Evolutionary conservation across 768 basidiomycete genomes (phyloP), one percentile per base, ranked within the genome.

Genomic region (Suillus ampliporus): DNA sequence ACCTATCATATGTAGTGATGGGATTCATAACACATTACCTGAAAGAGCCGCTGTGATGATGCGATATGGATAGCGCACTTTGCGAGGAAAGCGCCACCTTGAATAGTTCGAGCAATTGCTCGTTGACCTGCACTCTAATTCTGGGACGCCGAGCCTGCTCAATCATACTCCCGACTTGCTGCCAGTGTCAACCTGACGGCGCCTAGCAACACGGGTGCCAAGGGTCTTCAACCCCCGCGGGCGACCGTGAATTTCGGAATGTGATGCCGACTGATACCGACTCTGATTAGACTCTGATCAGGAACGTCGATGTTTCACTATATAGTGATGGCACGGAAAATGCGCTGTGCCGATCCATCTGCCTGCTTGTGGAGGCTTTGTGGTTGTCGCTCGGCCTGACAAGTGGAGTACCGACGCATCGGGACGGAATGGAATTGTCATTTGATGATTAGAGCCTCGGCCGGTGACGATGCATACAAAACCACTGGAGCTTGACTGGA

Each of bases 1-100:
- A 35, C 31, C 38, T 51, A 38, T 57, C 38, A 51, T 21, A n/a
- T n/a, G n/a, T n/a, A 41, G 8, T 35, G 48, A 54, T 34, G 48
- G 23, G 23, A 73, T 62, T 58, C 34, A 43, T 35, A 52, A 50
- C 34, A 66, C 60, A 9, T 46, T 67, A 75, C 74, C 70, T 75
- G 72, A 54, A 54, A 58, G 44, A 76, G 74, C 57, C 75, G 67
- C 14, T 59, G 37, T 10, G 57, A 64, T 58, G 58, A 44, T 52
- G 59, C 41, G 34, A 67, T n/a, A 61, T 34, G 19, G 61, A 60
- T n/a, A 62, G 19, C 50, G 54, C 31, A 28, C 57, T 50, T 60
- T 48, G 57, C 4, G 58, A 46, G 60, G 57, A 64, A 40, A 57
- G 57, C 41, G 68, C 51, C 31, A 64, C 38, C 43, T 62, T 68